A percentile compares a stretch with the other conserved stretches of the same genome.
phyloP scores from a whole-genome alignment of 192 early-diverging fungal species.

The Backusella luteola region DNA sequence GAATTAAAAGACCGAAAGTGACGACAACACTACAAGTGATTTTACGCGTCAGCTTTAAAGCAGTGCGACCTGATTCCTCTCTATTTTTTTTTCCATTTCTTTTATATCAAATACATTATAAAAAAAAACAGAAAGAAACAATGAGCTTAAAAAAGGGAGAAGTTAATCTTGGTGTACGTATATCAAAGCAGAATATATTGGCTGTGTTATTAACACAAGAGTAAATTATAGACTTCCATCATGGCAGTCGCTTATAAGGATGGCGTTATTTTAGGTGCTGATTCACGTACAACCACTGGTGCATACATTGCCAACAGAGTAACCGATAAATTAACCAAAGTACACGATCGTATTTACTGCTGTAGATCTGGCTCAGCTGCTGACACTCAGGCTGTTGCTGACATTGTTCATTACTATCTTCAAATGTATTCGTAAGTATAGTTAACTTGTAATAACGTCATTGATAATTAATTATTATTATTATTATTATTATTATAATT shows the following conservation, averaged over 20 bases:
- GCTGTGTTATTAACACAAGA: not conserved
- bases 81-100: not conserved
- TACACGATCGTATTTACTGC: conserved; percentile 96
- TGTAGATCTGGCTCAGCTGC: conserved; percentile 98
- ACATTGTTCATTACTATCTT: conserved; percentile 95
- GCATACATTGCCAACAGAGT: conserved; percentile 97
- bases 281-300: conserved; percentile 95
- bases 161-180: conserved; percentile 88
- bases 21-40: not conserved
- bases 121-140: not conserved
- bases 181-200: not conserved
- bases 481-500: no score
- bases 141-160: conserved; percentile 87
- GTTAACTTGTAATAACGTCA: not conserved
- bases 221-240: conserved; percentile 79
- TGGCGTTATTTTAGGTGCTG: conserved; percentile 96
- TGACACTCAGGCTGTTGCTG: conserved; percentile 98
- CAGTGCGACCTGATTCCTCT: not conserved
- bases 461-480: not conserved
- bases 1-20: not conserved
- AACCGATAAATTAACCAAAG: conserved; percentile 95
- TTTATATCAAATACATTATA: not conserved
- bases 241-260: conserved; percentile 91
- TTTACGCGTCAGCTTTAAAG: conserved; percentile 8
- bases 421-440: conserved; percentile 82